Evolutionary conservation across 2,329 filamentous ascomycete species (phyloP).

Genomic region (Diaporthe ampelina): DNA sequence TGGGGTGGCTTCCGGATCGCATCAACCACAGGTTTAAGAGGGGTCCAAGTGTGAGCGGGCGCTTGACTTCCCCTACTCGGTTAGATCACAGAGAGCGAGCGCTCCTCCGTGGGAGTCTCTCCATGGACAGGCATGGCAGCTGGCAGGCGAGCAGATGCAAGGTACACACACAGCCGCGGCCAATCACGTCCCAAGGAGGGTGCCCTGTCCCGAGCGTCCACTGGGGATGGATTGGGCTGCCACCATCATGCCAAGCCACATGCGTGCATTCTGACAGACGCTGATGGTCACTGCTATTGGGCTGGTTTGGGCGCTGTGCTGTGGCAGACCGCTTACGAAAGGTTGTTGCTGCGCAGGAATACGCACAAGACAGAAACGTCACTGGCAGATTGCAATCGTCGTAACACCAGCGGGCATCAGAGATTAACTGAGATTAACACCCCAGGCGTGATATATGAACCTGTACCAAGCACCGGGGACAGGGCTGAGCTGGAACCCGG

Average conservation of each 20-base stretch:
- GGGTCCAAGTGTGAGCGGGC: not conserved
- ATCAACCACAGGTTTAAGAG: not conserved
- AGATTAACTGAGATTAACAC: not conserved
- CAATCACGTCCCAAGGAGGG: not conserved
- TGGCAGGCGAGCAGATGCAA: constrained; percentile 10
- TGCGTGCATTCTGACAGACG: not conserved
- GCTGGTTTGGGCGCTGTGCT: too few relatives aligned
- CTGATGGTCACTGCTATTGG: not conserved
- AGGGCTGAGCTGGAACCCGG: constrained; percentile 11
- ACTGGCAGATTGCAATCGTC: not conserved
- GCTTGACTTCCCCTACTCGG: constrained; percentile 26
- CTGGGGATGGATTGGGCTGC: not conserved
- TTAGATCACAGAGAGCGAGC: not conserved
- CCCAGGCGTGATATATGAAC: not conserved
- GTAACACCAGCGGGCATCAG: not conserved
- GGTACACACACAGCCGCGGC: not conserved
- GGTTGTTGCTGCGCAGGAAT: not conserved
- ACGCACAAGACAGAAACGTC: not conserved
- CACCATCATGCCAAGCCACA: constrained; percentile 1
- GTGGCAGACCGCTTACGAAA: too few relatives aligned
- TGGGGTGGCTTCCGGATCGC: constrained; percentile 17
- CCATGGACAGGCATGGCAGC: constrained; percentile 11
- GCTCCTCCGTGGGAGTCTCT: not conserved
- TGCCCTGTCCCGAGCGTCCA: not conserved
- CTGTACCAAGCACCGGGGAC: not conserved